These are phyloP conservation scores for Exophiala sp. DNA, from an alignment of 2,329 filamentous ascomycete genomes.

Conservation along the genomic window DNA sequence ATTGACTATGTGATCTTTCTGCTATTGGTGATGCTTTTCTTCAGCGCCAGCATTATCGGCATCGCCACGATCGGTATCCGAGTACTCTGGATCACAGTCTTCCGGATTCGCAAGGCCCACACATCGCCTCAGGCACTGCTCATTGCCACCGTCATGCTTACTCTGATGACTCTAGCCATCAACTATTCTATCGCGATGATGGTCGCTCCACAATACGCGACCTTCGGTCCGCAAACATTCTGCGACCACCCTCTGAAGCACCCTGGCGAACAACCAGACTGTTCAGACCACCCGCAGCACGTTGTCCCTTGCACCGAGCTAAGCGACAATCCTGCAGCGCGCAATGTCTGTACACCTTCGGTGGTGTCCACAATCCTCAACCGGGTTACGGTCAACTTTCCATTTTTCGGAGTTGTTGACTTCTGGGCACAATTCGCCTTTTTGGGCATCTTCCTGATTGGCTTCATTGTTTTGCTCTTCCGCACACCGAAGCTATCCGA, in stretches of 20 bases:
- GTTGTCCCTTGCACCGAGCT: slow-evolving; percentile 80
- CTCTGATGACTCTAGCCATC: slow-evolving; percentile 81
- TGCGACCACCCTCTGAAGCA: slow-evolving; percentile 68
- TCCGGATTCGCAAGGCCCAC: slow-evolving; percentile 82
- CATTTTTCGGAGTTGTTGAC: slow-evolving; percentile 85
- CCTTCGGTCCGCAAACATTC: slow-evolving; percentile 90
- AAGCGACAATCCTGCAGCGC: slow-evolving; percentile 65
- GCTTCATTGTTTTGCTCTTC: slow-evolving; percentile 76
- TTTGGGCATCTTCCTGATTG: slow-evolving; percentile 74
- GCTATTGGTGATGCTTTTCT: slow-evolving; percentile 79
- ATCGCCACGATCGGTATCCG: slow-evolving; percentile 86
- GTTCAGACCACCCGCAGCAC: slow-evolving; percentile 64
- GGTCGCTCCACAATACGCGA: slow-evolving; percentile 92
- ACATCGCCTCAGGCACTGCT: slow-evolving; percentile 90
- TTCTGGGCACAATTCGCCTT: slow-evolving; percentile 98
- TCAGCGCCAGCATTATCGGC: slow-evolving; percentile 81
- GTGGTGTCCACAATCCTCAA: slow-evolving; percentile 92
- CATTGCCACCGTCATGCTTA: slow-evolving; percentile 85
- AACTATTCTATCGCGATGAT: slow-evolving; percentile 93
- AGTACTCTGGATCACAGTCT: slow-evolving; percentile 92
- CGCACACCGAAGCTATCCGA: slow-evolving; percentile 74
- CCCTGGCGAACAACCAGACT: slow-evolving; percentile 69
- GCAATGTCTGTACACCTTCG: slow-evolving; percentile 81
- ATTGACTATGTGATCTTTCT: slow-evolving; percentile 90
- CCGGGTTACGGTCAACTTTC: slow-evolving; percentile 87